Evolutionary conservation across 208 protist genomes (phyloP).

Genomic region (Porcisia hertigi): DNA sequence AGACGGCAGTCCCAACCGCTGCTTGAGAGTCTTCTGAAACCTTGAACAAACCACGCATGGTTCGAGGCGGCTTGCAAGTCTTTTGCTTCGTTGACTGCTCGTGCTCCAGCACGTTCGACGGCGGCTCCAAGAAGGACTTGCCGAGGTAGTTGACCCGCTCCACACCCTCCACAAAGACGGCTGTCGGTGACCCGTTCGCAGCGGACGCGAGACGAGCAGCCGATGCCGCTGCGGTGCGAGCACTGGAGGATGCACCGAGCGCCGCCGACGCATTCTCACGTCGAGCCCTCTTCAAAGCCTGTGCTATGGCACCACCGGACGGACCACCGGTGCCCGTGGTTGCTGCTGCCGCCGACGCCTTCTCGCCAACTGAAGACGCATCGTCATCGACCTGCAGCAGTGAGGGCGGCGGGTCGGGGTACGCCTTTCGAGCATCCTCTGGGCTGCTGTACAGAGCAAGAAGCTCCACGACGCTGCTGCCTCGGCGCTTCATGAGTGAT

Average conservation of each 20-base stretch:
- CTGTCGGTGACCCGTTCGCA: conserved; percentile 11
- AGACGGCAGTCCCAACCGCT: background rate
- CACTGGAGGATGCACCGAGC: conserved; percentile 9
- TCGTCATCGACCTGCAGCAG: conserved; percentile 2
- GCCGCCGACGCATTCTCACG: conserved; percentile 16
- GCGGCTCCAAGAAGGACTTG: conserved; percentile 71
- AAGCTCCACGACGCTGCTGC: conserved; percentile 23
- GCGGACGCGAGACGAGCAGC: conserved; percentile 7
- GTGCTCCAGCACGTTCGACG: conserved; percentile 46
- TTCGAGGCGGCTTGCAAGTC: conserved; percentile 47
- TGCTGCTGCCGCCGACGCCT: background rate
- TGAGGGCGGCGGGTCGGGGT: conserved; percentile 37
- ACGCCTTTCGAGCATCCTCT: conserved; percentile 43
- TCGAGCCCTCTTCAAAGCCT: conserved; percentile 20
- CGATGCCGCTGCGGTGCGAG: background rate
- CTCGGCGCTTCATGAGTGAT: background rate
- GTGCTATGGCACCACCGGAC: conserved; percentile 1
- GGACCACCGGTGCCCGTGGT: background rate
- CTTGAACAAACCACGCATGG: conserved; percentile 49
- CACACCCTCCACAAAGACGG: conserved; percentile 48
- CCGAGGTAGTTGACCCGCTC: conserved; percentile 73
- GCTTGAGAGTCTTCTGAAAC: conserved; percentile 12
- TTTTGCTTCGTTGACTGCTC: conserved; percentile 21
- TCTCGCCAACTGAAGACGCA: background rate
- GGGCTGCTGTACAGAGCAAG: conserved; percentile 39